Evolutionary conservation across 257 asterid genomes (phyloP), one percentile per base, ranked within the genome.

Genomic region (Nicotiana benthamiana): DNA sequence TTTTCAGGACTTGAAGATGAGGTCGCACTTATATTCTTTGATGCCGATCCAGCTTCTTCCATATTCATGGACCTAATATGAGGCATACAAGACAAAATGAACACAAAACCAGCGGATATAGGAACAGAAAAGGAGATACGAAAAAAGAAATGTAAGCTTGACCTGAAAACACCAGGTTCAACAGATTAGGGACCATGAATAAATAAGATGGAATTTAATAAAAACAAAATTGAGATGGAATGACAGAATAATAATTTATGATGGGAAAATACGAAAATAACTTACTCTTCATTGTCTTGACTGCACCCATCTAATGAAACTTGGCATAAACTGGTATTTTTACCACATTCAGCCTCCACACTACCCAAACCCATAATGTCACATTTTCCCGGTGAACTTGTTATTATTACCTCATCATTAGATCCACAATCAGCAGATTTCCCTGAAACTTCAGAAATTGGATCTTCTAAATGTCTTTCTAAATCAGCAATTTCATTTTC

Each of bases 241-340:
- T 40, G 48, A 40, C 48, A 40, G 48, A 32, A 13, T 24, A 24
- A 79, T 40, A 30, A 53, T 13, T 30, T 51, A 32, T 79, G 53
- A 80, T 54, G 22, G 15, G 51, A 30, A 26, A 16, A 67, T 75
- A 74, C 6, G 52, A 64, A 51, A 56, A 82, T 72, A 36, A 60
- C 89, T 87, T 87, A 95, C 99, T 83, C 80, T 80, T 57, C 84
- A 84, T 66, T 78, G 75, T 83, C 83, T 83, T 82, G 87, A 75
- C 86, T 80, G 64, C 75, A 82, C 83, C 89, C 90, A 72, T 82
- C 83, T 72, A 75, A 68, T 30, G 82, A 65, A 77, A 79, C 82
- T 67, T 78, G 79, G 74, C 87, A 80, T 75, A 43, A 75, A 80
- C 81, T 77, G 32, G 28, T 83, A 82, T 82, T 57, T 82, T 82